Conservation (phyloP, 306 rosid species). For the Astragalus glycyphyllos region DNA sequence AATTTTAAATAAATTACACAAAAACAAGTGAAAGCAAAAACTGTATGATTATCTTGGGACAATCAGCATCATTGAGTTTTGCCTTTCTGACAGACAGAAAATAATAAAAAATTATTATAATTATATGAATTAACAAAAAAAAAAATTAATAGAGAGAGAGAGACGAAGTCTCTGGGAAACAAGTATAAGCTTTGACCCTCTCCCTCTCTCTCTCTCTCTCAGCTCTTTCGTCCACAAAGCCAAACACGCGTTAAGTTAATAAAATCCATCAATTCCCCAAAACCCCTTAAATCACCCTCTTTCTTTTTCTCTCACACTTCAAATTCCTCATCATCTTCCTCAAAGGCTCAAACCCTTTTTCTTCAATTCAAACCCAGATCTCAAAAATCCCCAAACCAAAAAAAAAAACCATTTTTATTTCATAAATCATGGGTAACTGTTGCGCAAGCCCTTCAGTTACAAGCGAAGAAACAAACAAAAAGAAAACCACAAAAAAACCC, state of each 20-base stretch:
- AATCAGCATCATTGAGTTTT: slow-evolving; percentile 26
- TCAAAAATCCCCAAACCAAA: neutral
- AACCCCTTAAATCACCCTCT: slow-evolving; percentile 32
- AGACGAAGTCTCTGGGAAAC: slow-evolving; percentile 43
- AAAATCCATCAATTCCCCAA: slow-evolving; percentile 25
- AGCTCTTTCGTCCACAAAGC: slow-evolving; percentile 8
- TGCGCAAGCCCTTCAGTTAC: slow-evolving; percentile 58
- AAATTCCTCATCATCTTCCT: neutral
- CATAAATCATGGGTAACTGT: slow-evolving; percentile 76
- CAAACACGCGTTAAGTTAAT: slow-evolving; percentile 47
- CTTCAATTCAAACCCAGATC: slow-evolving; percentile 3
- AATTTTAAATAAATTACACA: too few species aligned
- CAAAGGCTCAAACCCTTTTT: neutral
- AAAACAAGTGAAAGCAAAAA: too few species aligned
- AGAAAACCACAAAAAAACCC: slow-evolving; percentile 46
- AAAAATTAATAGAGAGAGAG: neutral
- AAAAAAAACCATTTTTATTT: too few species aligned
- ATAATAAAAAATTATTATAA: too few species aligned
- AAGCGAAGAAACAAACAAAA: slow-evolving; percentile 43
- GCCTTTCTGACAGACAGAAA: neutral
- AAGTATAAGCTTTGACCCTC: slow-evolving; percentile 39
- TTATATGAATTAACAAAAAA: neutral
- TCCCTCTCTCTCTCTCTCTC: neutral
- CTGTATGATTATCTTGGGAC: neutral
- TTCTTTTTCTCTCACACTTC: neutral